Percentiles rank a stretch among this genome's conserved stretches.
Conservation (phyloP, 805 yeast genomes). For the Starmerella apicola region DNA sequence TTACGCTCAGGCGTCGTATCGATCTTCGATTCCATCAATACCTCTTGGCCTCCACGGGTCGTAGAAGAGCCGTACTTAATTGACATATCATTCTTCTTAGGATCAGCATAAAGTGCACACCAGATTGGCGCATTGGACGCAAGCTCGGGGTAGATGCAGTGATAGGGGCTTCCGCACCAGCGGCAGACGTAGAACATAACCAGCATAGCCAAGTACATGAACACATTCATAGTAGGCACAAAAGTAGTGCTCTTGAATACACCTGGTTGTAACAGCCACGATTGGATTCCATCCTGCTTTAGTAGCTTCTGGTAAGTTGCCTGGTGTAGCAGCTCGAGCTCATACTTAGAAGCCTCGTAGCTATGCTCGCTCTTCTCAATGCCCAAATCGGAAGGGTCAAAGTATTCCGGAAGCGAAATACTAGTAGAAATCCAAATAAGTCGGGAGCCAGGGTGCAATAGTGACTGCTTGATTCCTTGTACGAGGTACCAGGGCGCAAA, state of each 20-base stretch:
- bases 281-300: slow-evolving; percentile 42
- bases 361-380: slow-evolving; percentile 50
- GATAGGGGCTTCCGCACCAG: slow-evolving; percentile 73
- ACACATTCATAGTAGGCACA: slow-evolving; percentile 56
- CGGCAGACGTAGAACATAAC: slow-evolving; percentile 73
- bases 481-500: slow-evolving; percentile 86
- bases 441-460: slow-evolving; percentile 41
- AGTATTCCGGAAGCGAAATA: slow-evolving; percentile 62
- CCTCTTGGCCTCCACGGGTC: slow-evolving; percentile 51
- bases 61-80: slow-evolving; percentile 66
- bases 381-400: slow-evolving; percentile 66
- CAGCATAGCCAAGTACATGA: slow-evolving; percentile 80
- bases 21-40: slow-evolving; percentile 34
- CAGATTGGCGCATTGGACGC: slow-evolving; percentile 82
- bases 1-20: slow-evolving; percentile 36
- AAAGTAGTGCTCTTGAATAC: slow-evolving; percentile 78
- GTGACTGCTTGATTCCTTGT: slow-evolving; percentile 38
- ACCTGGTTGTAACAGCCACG: slow-evolving; percentile 86
- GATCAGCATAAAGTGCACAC: slow-evolving; percentile 44
- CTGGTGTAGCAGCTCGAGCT: slow-evolving; percentile 69
- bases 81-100: slow-evolving; percentile 36
- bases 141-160: slow-evolving; percentile 72
- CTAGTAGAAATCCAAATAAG: slow-evolving; percentile 78
- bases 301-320: slow-evolving; percentile 48
- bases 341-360: slow-evolving; percentile 85